Evolutionary conservation across 352 stramenopile genomes (phyloP).

Genomic region (Globisporangium iwayamae): DNA sequence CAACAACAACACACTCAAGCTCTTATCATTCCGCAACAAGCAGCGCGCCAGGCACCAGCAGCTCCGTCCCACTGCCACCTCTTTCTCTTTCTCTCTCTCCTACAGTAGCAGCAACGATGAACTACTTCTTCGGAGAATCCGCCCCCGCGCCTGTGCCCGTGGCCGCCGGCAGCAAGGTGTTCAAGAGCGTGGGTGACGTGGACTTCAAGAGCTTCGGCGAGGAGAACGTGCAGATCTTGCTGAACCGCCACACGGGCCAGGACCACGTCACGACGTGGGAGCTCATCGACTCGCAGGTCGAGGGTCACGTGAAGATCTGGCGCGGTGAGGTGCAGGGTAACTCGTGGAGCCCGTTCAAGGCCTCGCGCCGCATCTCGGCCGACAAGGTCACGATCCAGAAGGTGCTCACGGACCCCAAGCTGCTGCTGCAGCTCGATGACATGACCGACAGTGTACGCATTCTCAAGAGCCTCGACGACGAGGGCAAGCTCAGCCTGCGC

Average conservation of each 20-base stretch:
- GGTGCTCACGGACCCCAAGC: slow-evolving; percentile 53
- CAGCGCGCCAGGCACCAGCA: neutral
- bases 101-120: slow-evolving; percentile 12
- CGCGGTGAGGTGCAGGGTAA: slow-evolving; percentile 56
- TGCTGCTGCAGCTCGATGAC: slow-evolving; percentile 72
- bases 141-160: slow-evolving; percentile 4
- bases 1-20: neutral
- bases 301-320: slow-evolving; percentile 51
- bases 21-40: slow-evolving; percentile 2
- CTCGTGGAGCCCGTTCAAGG: slow-evolving; percentile 72
- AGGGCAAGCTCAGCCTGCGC: slow-evolving; percentile 54
- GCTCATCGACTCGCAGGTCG: slow-evolving; percentile 49
- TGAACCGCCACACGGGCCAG: slow-evolving; percentile 51
- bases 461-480: slow-evolving; percentile 48
- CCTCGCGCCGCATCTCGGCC: slow-evolving; percentile 45
- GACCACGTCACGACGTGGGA: slow-evolving; percentile 75
- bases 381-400: slow-evolving; percentile 53
- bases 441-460: slow-evolving; percentile 72
- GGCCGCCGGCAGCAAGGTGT: slow-evolving; percentile 26
- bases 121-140: slow-evolving; percentile 20
- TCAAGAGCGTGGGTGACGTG: slow-evolving; percentile 47
- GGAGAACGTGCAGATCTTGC: slow-evolving; percentile 63
- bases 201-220: slow-evolving; percentile 61
- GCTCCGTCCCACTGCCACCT: neutral
- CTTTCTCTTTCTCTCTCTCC: neutral